Percentiles rank a stretch among this genome's conserved stretches.
phyloP scores from a whole-genome alignment of 495 filamentous ascomycete genomes.

The Gamarada debralockiae region DNA sequence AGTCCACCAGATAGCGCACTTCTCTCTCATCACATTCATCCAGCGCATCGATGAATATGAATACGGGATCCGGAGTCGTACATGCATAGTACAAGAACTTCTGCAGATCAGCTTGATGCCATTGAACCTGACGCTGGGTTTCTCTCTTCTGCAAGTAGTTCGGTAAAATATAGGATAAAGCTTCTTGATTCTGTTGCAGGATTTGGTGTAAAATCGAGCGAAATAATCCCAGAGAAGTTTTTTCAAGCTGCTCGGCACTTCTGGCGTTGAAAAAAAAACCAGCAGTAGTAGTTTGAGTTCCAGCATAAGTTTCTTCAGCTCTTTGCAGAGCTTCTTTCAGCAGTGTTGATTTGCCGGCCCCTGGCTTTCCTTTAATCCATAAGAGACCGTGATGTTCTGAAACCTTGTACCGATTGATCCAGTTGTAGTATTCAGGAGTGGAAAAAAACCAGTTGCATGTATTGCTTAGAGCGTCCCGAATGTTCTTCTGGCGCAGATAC shows the following conservation, averaged over 20 bases:
- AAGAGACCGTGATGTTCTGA: constrained; percentile 29
- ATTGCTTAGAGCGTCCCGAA: constrained; percentile 7
- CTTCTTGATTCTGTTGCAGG: constrained; percentile 18
- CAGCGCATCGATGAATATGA: constrained; percentile 28
- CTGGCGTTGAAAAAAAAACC: constrained; percentile 34
- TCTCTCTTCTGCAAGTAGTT: neutral
- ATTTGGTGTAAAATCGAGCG: constrained; percentile 34
- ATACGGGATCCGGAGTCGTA: no score
- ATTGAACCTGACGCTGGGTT: constrained; percentile 18
- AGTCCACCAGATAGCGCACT: constrained; percentile 20
- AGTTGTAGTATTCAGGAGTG: constrained; percentile 25
- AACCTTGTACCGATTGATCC: constrained; percentile 31
- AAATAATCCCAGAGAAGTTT: constrained; percentile 28
- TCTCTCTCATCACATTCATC: constrained; percentile 30
- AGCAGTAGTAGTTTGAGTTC: constrained; percentile 15
- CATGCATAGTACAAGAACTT: constrained; percentile 10
- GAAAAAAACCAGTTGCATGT: constrained; percentile 34
- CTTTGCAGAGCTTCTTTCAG: constrained; percentile 12
- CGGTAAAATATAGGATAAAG: constrained; percentile 18
- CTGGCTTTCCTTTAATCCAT: constrained; percentile 28
- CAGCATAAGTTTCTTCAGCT: neutral
- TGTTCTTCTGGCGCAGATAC: constrained; percentile 19
- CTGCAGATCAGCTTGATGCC: constrained; percentile 24
- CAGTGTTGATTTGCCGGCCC: constrained; percentile 42
- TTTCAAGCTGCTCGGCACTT: constrained; percentile 29